Percentiles rank a stretch among this genome's conserved stretches.
These are phyloP conservation scores for Aspergillus sclerotioniger DNA, from an alignment of 495 filamentous ascomycete genomes.

Conservation along the genomic window DNA sequence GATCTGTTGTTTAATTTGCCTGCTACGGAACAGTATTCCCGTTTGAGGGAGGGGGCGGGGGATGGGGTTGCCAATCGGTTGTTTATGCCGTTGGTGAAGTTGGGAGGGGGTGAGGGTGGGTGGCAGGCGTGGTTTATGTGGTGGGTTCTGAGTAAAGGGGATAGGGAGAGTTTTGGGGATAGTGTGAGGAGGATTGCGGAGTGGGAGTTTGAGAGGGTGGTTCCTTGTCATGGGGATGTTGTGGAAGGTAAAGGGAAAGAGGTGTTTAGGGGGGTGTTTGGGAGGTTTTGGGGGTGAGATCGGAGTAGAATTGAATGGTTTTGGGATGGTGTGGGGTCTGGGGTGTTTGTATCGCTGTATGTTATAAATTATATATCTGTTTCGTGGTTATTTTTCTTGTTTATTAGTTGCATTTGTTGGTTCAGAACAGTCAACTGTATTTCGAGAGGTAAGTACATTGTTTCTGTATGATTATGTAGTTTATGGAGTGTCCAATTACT, in stretches of 20 bases:
- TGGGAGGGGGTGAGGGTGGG: conserved; percentile 49
- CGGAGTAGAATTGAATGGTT: no score
- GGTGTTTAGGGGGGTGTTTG: neutral
- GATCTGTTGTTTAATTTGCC: conserved; percentile 91
- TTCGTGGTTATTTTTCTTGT: no score
- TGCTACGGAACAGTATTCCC: conserved; percentile 78
- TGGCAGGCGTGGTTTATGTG: conserved; percentile 77
- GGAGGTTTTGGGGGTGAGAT: neutral
- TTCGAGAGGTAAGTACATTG: no score
- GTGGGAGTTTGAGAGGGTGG: neutral
- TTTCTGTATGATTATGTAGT: no score
- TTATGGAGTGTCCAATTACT: no score
- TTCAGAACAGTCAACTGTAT: no score
- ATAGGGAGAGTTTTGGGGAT: conserved; percentile 64
- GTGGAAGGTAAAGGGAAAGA: neutral
- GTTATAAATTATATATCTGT: no score
- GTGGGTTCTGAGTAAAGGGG: conserved; percentile 62
- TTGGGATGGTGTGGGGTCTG: no score
- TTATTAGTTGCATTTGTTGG: no score
- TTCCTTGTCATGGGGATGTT: conserved; percentile 1
- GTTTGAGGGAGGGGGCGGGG: conserved; percentile 46
- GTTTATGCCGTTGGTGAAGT: conserved; percentile 56
- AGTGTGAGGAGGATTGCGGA: conserved; percentile 60
- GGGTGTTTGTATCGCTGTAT: no score
- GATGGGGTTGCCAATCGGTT: conserved; percentile 62